Conservation (phyloP, 164 flowering plant genomes). For the Vitis labrusca region DNA sequence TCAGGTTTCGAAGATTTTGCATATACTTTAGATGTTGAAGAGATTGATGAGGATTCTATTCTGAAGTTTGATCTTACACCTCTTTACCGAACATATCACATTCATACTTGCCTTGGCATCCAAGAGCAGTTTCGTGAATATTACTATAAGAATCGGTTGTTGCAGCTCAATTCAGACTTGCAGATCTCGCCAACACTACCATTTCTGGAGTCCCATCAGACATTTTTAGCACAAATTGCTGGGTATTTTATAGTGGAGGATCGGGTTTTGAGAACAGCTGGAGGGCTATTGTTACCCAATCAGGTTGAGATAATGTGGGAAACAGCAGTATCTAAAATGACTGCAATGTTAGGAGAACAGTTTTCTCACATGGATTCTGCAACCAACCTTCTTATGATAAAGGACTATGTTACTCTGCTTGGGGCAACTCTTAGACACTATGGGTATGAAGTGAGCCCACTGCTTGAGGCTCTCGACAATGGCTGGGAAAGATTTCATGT, state of each 20-base stretch:
- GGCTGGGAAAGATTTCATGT: slow-evolving; percentile 77
- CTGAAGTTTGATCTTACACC: slow-evolving; percentile 82
- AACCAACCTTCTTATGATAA: slow-evolving; percentile 77
- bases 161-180: slow-evolving; percentile 82
- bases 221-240: slow-evolving; percentile 72
- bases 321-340: slow-evolving; percentile 68
- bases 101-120: slow-evolving; percentile 74
- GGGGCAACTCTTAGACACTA: slow-evolving; percentile 69
- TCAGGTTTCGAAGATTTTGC: slow-evolving; percentile 60
- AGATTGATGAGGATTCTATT: slow-evolving; percentile 63
- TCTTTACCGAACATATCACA: slow-evolving; percentile 81
- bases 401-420: slow-evolving; percentile 86
- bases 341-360: slow-evolving; percentile 62
- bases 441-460: slow-evolving; percentile 74
- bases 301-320: slow-evolving; percentile 89
- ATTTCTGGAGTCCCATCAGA: slow-evolving; percentile 81
- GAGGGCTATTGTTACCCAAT: slow-evolving; percentile 53
- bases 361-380: slow-evolving; percentile 75
- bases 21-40: slow-evolving; percentile 73
- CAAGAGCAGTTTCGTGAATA: slow-evolving; percentile 77
- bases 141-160: slow-evolving; percentile 68
- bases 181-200: slow-evolving; percentile 71
- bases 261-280: slow-evolving; percentile 77
- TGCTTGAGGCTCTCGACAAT: slow-evolving; percentile 66
- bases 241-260: slow-evolving; percentile 93